A percentile compares a stretch with the other conserved stretches of the same genome.
These are phyloP conservation scores for Hypomyces rosellus DNA, from an alignment of 2,329 filamentous ascomycete species.

Conservation along the genomic window DNA sequence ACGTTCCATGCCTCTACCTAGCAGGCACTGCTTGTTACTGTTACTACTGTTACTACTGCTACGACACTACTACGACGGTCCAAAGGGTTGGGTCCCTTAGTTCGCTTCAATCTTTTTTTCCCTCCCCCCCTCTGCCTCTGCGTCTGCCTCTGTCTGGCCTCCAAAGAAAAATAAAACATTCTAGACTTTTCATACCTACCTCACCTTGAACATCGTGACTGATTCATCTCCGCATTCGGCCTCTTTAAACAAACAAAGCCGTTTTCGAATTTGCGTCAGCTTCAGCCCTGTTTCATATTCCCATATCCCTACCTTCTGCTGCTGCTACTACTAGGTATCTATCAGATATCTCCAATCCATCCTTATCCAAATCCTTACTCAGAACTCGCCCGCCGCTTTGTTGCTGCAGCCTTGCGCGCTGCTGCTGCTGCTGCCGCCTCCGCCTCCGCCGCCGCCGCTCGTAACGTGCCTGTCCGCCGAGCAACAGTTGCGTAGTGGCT, in stretches of 20 bases:
- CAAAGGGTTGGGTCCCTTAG: neutral
- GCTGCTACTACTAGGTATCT: no score
- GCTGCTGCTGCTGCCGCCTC: neutral
- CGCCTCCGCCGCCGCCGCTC: no score
- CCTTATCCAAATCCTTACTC: neutral
- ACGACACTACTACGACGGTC: no score
- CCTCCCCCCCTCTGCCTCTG: neutral
- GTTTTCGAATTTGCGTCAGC: constrained; percentile 11
- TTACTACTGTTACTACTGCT: no score
- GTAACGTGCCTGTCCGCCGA: no score
- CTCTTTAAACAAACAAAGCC: constrained; percentile 11
- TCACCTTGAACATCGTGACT: neutral
- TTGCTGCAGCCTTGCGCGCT: constrained; percentile 10
- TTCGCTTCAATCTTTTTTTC: constrained; percentile 4
- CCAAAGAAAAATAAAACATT: constrained; percentile 7
- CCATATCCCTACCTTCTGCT: no score
- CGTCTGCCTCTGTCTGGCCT: neutral
- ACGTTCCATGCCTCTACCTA: no score
- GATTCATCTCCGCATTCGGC: constrained; percentile 27
- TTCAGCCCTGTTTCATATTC: neutral
- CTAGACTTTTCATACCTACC: constrained; percentile 1
- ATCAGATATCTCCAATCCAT: neutral
- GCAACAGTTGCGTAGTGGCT: no score
- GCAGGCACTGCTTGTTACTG: no score
- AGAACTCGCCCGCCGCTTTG: constrained; percentile 3